Evolutionary conservation across 306 rosid genomes (phyloP), one percentile per base, ranked within the genome.

Genomic region (Begonia loranthoides): DNA sequence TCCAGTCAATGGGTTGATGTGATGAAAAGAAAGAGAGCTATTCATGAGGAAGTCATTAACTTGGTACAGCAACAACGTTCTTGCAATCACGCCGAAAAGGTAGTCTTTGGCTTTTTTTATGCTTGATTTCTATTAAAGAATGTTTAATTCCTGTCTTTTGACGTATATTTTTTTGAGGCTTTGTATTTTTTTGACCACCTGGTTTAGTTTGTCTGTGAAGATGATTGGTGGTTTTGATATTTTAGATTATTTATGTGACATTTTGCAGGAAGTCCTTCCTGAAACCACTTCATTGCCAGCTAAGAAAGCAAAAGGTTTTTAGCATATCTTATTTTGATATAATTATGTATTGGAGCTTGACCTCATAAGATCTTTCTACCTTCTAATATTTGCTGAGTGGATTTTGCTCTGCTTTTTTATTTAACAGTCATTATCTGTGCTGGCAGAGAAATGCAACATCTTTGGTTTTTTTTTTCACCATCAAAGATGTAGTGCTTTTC

Each of bases 1-100:
- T 28, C 36, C 8, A 54, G 78, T 47, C 83, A 79, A 54, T 82
- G 87, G 97, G 82, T 73, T 55, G 95, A 85, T 70, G 90, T 89
- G 66, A 89, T 89, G 97, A 89, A 78, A 84, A 78, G 70, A 58
- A 89, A 84, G 70, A 79, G 97, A 89, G 95, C 76, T 22, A 52
- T 85, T 70, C 95, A 89, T 60, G 95, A 85, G 68, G 73, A 59
- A 55, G 56, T 82, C 59, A 89, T 89, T 66, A 77, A 73, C 54
- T 57, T 75, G 70, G 77, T 82, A 28, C 88, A 72, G 50, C 73
- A 89, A 56, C 83, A 85, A 22, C 76, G 69, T 34, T 66, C 81
- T 57, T 65, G 50, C 53, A 73, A 63, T 60, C 70, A 48, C 1
- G 57, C 13, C 50, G 83, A 79, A 24, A 46, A 75, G 90, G 95